These are phyloP conservation scores for Chrysanthemum lavandulifolium DNA, from an alignment of 129 eudicot species.

Conservation along the genomic window DNA sequence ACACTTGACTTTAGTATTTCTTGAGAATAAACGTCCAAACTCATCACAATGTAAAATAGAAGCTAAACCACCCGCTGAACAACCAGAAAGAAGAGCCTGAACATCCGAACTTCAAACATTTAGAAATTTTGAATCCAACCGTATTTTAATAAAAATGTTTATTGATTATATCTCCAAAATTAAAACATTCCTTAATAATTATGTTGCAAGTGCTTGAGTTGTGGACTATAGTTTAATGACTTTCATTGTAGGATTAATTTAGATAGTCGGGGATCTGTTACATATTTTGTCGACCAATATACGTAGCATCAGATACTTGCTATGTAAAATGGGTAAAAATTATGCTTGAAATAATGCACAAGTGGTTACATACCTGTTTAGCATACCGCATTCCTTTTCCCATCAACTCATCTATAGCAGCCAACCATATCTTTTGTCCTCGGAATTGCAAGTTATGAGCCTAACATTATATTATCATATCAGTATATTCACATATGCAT, in stretches of 20 bases:
- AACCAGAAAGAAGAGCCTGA: conserved; percentile 52
- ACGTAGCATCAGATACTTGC: background rate
- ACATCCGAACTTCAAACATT: background rate
- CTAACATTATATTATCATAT: conserved; percentile 15
- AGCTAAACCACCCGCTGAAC: conserved; percentile 56
- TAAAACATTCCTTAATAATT: background rate
- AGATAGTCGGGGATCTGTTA: no score
- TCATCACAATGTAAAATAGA: conserved; percentile 45
- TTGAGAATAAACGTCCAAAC: conserved; percentile 37
- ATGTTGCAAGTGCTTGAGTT: background rate
- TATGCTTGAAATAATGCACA: conserved; percentile 10
- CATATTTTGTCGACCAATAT: background rate
- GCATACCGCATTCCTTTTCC: conserved; percentile 60
- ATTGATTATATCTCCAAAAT: background rate
- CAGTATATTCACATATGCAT: conserved; percentile 3
- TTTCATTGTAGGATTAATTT: no score
- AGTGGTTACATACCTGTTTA: conserved; percentile 26
- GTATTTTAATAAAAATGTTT: background rate
- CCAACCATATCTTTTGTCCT: conserved; percentile 54
- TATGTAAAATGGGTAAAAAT: background rate
- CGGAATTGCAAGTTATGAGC: conserved; percentile 48
- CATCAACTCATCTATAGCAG: conserved; percentile 50
- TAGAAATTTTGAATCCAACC: background rate
- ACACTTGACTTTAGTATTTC: conserved; percentile 45
- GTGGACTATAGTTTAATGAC: no score